Conservation (phyloP, 2,329 filamentous ascomycete genomes). For the Penicillium concentricum region DNA sequence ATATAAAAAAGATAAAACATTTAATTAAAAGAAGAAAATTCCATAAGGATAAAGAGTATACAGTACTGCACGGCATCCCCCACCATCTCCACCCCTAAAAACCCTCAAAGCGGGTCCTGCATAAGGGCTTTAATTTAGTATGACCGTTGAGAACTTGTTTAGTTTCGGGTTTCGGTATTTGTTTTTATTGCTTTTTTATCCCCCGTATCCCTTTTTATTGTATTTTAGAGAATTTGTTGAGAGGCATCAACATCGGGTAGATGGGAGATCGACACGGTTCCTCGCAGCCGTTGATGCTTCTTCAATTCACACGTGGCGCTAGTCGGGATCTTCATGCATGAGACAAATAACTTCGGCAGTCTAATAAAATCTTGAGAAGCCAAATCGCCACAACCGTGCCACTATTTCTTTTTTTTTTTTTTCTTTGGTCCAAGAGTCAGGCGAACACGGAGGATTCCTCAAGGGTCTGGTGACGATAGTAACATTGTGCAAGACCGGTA, state of each 20-base stretch:
- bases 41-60: conserved; percentile 9
- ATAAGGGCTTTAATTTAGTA: conserved; percentile 13
- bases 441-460: conserved; percentile 3
- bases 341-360: conserved; percentile 9
- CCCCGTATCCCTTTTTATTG: no score
- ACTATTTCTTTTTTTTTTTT: background rate
- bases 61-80: conserved; percentile 9
- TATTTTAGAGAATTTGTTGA: background rate
- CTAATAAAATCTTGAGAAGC: background rate
- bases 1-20: background rate
- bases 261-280: conserved; percentile 40
- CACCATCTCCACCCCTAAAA: conserved; percentile 9
- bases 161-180: background rate
- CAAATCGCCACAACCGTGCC: background rate
- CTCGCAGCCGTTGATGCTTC: conserved; percentile 40
- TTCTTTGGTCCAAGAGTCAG: background rate
- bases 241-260: conserved; percentile 25
- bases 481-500: conserved; percentile 10
- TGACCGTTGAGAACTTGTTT: conserved; percentile 1
- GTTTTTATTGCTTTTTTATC: background rate
- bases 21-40: background rate
- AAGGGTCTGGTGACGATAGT: conserved; percentile 14
- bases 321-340: conserved; percentile 40
- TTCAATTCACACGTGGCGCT: conserved; percentile 38
- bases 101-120: conserved; percentile 21